Conservation (phyloP, 805 yeast genomes). For the Starmerella vaccinii region DNA sequence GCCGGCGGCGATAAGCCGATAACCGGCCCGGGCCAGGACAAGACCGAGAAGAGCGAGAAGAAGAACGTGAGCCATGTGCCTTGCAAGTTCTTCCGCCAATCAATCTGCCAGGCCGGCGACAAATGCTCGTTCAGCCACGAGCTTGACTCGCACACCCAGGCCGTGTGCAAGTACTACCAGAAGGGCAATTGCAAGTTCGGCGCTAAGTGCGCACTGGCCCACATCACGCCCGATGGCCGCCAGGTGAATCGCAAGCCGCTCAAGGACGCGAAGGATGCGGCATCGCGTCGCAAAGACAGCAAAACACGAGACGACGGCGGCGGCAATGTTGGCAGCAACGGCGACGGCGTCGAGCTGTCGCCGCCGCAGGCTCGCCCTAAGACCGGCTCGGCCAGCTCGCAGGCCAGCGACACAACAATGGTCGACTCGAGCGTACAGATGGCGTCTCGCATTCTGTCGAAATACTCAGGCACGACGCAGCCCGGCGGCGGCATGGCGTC, state of each 20-base stretch:
- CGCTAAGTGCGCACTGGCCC: conserved; percentile 86
- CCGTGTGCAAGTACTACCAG: conserved; percentile 84
- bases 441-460: conserved; percentile 18
- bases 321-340: background rate
- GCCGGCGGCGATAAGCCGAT: background rate
- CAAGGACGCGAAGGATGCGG: conserved; percentile 9
- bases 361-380: conserved; percentile 1
- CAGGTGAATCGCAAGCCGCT: conserved; percentile 42
- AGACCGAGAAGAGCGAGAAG: conserved; percentile 2
- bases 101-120: conserved; percentile 88
- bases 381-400: conserved; percentile 11
- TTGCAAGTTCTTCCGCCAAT: conserved; percentile 85
- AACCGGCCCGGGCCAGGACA: background rate
- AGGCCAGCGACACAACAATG: conserved; percentile 7
- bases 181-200: conserved; percentile 98
- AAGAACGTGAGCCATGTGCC: conserved; percentile 85
- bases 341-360: background rate
- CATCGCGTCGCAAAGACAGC: conserved; percentile 8
- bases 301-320: background rate
- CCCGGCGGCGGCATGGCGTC: background rate
- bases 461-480: conserved; percentile 7
- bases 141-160: conserved; percentile 33
- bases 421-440: conserved; percentile 16
- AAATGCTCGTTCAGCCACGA: conserved; percentile 86
- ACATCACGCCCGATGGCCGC: conserved; percentile 80